Evolutionary conservation across 768 basidiomycete species (phyloP).

Genomic region (Leccinum boreale): DNA sequence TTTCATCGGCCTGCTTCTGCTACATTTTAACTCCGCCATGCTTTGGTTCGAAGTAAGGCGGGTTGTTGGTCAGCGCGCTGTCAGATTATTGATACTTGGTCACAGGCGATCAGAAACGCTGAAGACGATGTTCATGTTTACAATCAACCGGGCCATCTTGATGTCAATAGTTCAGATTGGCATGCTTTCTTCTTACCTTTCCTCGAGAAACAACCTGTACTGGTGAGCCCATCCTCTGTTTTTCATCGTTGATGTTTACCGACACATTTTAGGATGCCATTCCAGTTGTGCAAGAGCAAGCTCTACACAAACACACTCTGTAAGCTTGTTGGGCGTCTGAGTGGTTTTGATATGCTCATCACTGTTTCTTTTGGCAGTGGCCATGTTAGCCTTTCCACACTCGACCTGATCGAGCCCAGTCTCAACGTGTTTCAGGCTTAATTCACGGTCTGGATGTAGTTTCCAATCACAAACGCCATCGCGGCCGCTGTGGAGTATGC

Average conservation of each 20-base stretch:
- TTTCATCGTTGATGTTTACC: neutral
- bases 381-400: slow-evolving; percentile 8
- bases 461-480: slow-evolving; percentile 2
- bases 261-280: slow-evolving; percentile 15
- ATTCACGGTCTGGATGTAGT: slow-evolving; percentile 6
- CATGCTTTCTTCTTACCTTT: slow-evolving; percentile 13
- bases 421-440: slow-evolving; percentile 9
- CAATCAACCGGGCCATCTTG: slow-evolving; percentile 18
- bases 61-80: neutral
- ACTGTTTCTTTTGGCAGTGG: slow-evolving; percentile 5
- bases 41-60: slow-evolving; percentile 5
- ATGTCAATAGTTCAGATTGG: slow-evolving; percentile 18
- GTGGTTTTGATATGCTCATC: neutral
- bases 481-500: slow-evolving; percentile 5
- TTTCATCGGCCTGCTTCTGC: slow-evolving; percentile 13
- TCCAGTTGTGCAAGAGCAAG: slow-evolving; percentile 24
- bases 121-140: slow-evolving; percentile 15
- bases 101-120: slow-evolving; percentile 12
- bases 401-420: neutral
- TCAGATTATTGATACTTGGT: neutral
- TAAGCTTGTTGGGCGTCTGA: slow-evolving; percentile 1
- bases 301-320: slow-evolving; percentile 22
- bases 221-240: slow-evolving; percentile 7
- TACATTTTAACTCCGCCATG: slow-evolving; percentile 11
- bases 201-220: slow-evolving; percentile 12